phyloP scores from a whole-genome alignment of 1,284 basidiomycete species.

The Ustilago esculenta region DNA sequence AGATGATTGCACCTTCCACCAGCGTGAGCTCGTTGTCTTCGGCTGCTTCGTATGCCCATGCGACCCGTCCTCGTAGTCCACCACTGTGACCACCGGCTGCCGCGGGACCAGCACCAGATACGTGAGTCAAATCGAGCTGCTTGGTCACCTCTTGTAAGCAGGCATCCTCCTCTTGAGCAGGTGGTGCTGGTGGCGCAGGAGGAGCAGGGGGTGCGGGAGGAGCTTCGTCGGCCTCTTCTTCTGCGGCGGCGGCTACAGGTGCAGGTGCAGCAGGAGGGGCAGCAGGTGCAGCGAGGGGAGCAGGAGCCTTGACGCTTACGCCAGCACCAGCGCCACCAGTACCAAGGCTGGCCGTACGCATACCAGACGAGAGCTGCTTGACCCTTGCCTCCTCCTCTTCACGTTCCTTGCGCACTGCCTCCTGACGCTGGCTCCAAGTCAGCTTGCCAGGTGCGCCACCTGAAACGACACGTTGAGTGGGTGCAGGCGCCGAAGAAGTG shows the following conservation, averaged over 20 bases:
- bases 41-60: conserved; percentile 63
- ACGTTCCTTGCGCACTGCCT: conserved; percentile 55
- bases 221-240: conserved; percentile 10
- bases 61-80: conserved; percentile 51
- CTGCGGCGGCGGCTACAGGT: conserved; percentile 14
- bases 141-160: conserved; percentile 17
- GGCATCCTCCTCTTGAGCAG: conserved; percentile 10
- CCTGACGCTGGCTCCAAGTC: conserved; percentile 66
- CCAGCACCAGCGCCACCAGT: conserved; percentile 12
- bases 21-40: conserved; percentile 64
- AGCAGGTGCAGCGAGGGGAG: conserved; percentile 31
- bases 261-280: conserved; percentile 48
- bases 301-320: conserved; percentile 17
- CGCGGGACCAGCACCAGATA: conserved; percentile 1
- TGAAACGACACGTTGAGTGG: conserved; percentile 23
- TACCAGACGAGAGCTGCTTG: conserved; percentile 25
- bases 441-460: conserved; percentile 57
- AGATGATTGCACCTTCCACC: conserved; percentile 57
- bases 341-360: conserved; percentile 37
- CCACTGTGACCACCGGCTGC: conserved; percentile 3
- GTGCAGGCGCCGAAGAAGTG: conserved; percentile 32
- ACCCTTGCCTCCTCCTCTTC: conserved; percentile 56
- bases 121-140: conserved; percentile 39
- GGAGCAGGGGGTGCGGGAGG: conserved; percentile 25
- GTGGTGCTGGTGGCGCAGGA: conserved; percentile 27